Conservation (phyloP, 1,139 yeast genomes). For the Geotrichum reessii region DNA sequence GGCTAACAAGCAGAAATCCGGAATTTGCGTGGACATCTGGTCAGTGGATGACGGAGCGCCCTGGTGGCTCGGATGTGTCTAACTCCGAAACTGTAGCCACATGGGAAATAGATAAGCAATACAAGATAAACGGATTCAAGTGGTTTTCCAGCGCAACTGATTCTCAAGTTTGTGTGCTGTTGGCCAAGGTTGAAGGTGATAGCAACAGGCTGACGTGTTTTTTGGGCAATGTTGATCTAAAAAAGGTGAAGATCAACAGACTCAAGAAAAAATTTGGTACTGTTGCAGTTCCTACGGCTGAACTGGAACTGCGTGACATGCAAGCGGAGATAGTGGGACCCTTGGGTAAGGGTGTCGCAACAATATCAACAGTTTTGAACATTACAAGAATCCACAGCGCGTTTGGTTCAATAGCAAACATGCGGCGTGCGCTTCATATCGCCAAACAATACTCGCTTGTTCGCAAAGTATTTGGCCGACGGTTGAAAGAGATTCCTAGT, state of each 20-base stretch:
- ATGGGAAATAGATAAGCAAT: conserved; percentile 16
- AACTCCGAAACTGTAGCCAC: conserved; percentile 31
- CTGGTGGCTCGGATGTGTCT: conserved; percentile 35
- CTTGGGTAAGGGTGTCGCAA: conserved; percentile 31
- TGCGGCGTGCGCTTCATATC: conserved; percentile 31
- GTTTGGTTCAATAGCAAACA: conserved; percentile 26
- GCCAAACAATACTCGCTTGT: conserved; percentile 31
- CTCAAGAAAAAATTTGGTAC: conserved; percentile 34
- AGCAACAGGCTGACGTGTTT: conserved; percentile 28
- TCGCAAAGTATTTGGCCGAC: conserved; percentile 29
- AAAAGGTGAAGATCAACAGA: conserved; percentile 28
- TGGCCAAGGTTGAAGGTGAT: conserved; percentile 28
- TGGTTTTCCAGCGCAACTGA: conserved; percentile 37
- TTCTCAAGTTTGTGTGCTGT: conserved; percentile 29
- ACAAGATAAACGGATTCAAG: conserved; percentile 30
- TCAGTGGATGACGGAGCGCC: conserved; percentile 36
- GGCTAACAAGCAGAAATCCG: conserved; percentile 28
- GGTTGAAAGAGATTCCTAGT: conserved; percentile 25
- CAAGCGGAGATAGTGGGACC: conserved; percentile 28
- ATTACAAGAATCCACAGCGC: conserved; percentile 32
- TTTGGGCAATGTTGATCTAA: conserved; percentile 27
- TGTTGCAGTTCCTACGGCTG: conserved; percentile 34
- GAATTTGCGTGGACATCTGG: conserved; percentile 32
- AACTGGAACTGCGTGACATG: conserved; percentile 28
- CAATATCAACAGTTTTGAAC: conserved; percentile 31